phyloP scores from a whole-genome alignment of 306 rosid genomes.

The Carpinus fangiana region DNA sequence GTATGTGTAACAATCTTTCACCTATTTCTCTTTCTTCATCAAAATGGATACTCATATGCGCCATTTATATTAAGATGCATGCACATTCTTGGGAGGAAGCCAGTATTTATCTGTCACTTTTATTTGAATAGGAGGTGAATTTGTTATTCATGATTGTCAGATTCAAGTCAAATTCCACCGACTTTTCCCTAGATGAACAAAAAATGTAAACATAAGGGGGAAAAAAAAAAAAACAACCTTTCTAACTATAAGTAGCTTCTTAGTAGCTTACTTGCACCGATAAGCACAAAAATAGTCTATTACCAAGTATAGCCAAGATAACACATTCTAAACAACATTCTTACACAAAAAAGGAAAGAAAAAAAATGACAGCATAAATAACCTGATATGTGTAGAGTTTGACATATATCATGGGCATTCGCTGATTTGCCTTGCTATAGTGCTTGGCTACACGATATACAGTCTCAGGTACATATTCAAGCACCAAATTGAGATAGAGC shows the following conservation, averaged over 20 bases:
- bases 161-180: neutral
- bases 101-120: neutral
- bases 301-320: neutral
- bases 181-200: neutral
- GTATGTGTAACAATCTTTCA: neutral
- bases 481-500: conserved; percentile 76
- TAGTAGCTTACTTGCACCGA: neutral
- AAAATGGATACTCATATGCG: neutral
- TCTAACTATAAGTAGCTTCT: neutral
- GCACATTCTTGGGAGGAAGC: neutral
- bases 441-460: conserved; percentile 65
- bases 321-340: neutral
- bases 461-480: conserved; percentile 71
- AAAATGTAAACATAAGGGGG: neutral
- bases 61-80: neutral
- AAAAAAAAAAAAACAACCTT: neutral
- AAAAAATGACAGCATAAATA: neutral
- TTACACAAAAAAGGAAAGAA: neutral
- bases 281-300: neutral
- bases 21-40: neutral
- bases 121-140: neutral
- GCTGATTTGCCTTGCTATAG: conserved; percentile 67
- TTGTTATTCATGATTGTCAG: neutral
- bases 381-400: conserved; percentile 77
- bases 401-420: conserved; percentile 73